Percentiles rank a stretch among this genome's conserved stretches.
Evolutionary conservation across 2,329 filamentous ascomycete species (phyloP).

Genomic region (Cadophora sp.): DNA sequence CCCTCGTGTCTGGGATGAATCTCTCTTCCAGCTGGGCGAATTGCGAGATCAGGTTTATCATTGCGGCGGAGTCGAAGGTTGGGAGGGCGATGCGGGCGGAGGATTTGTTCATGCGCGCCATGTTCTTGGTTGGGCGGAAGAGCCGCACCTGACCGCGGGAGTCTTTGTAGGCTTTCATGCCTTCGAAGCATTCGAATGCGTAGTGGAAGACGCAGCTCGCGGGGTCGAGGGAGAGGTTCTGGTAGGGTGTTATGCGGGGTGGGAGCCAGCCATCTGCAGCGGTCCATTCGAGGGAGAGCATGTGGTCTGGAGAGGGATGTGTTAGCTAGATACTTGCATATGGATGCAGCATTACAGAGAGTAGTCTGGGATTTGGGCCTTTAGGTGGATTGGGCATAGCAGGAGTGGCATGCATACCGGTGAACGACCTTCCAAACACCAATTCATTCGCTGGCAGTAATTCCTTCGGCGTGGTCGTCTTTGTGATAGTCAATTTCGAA

Average conservation of each 20-base stretch:
- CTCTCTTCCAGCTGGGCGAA: conserved; percentile 82
- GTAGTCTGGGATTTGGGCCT: not conserved
- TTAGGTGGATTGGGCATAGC: not conserved
- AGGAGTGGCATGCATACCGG: conserved; percentile 60
- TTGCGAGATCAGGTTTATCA: conserved; percentile 82
- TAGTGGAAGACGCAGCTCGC: conserved; percentile 99
- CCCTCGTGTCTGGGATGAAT: conserved; percentile 86
- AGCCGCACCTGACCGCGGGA: conserved; percentile 77
- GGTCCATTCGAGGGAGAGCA: conserved; percentile 95
- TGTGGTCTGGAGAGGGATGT: conserved; percentile 73
- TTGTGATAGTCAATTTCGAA: conserved; percentile 75
- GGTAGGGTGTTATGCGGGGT: conserved; percentile 88
- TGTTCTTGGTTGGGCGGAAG: conserved; percentile 96
- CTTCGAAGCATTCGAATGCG: conserved; percentile 97
- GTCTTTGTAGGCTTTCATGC: conserved; percentile 99
- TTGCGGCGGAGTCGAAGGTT: conserved; percentile 74
- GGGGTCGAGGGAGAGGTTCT: conserved; percentile 95
- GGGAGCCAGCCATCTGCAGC: conserved; percentile 75
- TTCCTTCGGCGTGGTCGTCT: conserved; percentile 77
- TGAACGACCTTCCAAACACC: conserved; percentile 90
- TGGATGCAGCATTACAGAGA: not conserved
- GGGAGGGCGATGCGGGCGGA: conserved; percentile 91
- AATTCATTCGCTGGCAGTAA: conserved; percentile 80
- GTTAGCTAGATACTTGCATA: not conserved
- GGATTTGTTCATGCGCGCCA: conserved; percentile 92